Evolutionary conservation across 441 rosid species (phyloP), one percentile per base, ranked within the genome.

Genomic region (Arabidopsis hybrid): DNA sequence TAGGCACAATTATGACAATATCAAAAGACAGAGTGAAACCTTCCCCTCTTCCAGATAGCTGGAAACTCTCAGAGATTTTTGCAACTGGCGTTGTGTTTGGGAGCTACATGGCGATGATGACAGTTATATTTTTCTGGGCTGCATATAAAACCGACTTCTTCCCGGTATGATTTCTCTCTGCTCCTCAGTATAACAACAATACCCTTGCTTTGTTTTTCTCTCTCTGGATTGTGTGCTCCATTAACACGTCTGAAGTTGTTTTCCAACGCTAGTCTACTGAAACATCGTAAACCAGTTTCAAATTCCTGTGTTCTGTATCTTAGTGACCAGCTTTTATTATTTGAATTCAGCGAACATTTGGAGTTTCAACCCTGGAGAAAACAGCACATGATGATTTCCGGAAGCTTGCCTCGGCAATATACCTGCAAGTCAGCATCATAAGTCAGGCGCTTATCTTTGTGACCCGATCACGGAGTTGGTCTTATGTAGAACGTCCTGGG

Each of bases 1-100:
- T 86, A 95, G 99, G 99, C 58, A 95, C 98, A 50, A 95, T 95
- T 39, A 95, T 89, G 99, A 95, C 99, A 4, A 95, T 95, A 83
- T 95, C 99, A n/a, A 95, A 95, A 79, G 99, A 95, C 65, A 88
- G 99, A 71, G 99, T 95, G 83, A 95, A 95, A 69, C 98, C 99
- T 64, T 95, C 99, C 77, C 98, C 97, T 79, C 85, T 91, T 61
- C 98, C 97, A 5, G 99, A 95, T 83, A 92, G 99, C 89, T 91
- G 99, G 99, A 95, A 92, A 84, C 86, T 95, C 69, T 84, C 99
- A 1, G 99, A 95, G 73, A 95, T 95, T 67, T 92, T 92, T 62
- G 82, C 96, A 7, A 89, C 99, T 46, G 98, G 99, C 8, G 75
- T 95, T 71, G 82, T 95, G 78, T 96, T 95, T 36, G 99, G 99